These are phyloP conservation scores for Gossypium arboreum DNA, from an alignment of 345 rosid genomes.

Conservation along the genomic window DNA sequence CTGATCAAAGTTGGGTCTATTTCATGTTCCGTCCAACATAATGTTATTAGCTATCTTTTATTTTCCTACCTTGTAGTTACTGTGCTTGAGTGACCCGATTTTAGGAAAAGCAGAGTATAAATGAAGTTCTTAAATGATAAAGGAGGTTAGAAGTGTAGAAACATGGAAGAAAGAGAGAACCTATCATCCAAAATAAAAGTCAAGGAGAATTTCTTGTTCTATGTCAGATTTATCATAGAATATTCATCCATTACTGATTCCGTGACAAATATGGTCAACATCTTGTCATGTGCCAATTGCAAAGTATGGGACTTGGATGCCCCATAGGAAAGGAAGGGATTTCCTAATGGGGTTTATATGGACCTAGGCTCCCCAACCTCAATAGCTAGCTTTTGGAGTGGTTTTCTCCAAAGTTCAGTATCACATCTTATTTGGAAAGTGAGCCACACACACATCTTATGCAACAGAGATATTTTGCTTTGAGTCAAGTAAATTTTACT, in stretches of 20 bases:
- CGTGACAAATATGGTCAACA: neutral
- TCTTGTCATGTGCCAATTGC: neutral
- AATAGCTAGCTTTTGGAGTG: too few species aligned
- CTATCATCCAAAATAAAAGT: neutral
- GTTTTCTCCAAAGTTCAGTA: too few species aligned
- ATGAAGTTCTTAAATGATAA: neutral
- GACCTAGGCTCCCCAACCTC: too few species aligned
- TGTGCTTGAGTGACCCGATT: neutral
- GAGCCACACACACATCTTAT: neutral
- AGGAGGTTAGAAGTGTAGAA: neutral
- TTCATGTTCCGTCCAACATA: neutral
- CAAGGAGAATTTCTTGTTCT: neutral
- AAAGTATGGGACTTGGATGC: too few species aligned
- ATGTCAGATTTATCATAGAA: neutral
- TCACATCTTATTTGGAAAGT: neutral
- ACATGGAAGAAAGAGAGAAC: neutral
- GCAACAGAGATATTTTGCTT: neutral
- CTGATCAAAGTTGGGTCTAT: neutral
- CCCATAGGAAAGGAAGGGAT: too few species aligned
- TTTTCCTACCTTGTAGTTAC: neutral
- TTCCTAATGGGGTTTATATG: too few species aligned
- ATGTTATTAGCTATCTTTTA: neutral
- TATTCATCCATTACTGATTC: neutral
- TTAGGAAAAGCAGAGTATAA: neutral
- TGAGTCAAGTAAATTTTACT: neutral